Base-by-base conservation (phyloP, 2,329 filamentous ascomycete species). In the Alternaria incomplexa region DNA sequence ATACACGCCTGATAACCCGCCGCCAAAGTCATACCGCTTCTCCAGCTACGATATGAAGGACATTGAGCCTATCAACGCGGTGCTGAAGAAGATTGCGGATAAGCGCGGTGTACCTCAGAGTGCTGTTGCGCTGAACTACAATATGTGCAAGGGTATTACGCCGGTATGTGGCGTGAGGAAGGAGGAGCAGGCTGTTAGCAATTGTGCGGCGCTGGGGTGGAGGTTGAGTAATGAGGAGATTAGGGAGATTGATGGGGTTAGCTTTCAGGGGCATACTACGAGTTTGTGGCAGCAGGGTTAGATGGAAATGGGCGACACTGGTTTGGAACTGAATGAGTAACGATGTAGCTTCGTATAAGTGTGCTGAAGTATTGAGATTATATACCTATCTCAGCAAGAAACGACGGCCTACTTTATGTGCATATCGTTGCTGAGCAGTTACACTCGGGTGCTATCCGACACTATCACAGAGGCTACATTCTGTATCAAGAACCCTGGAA, bases 71-170 rank as follows among this genome's bases (percentile, higher is more conserved):
- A 72, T 80, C 0, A 60, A 83, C 11, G 71, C 76, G 6, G 73
- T 78, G 6, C 65, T 83, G 52, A 74, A 77, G 36, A 64, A 65
- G 23, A 81, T 83, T 56, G 79, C 78, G 0, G 74, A 78, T 9
- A 74, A 77, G 57, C 74, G 72, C 10, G 75, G 72, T 6, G 77
- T 81, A 13, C 67, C 66, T 17, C 65, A 78, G 15, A 75, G 79
- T 25, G 81, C 81, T 2, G 79, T 84, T 5, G 81, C 81, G 36
- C 64, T 84, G 30, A 84, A 84, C 63, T 84, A 80, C 65, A 79
- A 79, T 10, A 77, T 84, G 28, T 79, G 78, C 52, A 84, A 84
- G 70, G 82, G 82, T 0, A 79, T 80, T 8, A 71, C 83, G 6
- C 83, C 82, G 0, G 65, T 83, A 3, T 80, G 81, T 6, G 82